Base-by-base conservation (phyloP, 306 rosid species). In the Medicago lupulina region DNA sequence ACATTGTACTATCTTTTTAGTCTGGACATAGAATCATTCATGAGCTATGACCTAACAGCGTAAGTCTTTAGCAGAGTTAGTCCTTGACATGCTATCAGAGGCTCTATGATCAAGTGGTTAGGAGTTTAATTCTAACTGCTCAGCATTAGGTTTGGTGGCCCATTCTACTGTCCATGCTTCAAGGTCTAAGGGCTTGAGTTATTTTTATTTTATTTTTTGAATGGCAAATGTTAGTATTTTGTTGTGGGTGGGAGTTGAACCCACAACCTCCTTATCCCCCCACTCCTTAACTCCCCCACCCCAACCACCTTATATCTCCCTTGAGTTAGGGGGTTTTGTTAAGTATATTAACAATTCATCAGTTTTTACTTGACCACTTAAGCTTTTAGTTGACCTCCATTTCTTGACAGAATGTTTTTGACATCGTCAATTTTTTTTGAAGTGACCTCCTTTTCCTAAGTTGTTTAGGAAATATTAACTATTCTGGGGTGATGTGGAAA, bases 161-260 rank as follows among this genome's bases (percentile, higher is more conserved):
- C 7, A 51, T 8, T 76, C 36, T 67, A 66, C 19, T 38, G 34
- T 64, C 73, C 21, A 49, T 76, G 80, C 67, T 70, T 54, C n/a
- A 54, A 19, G 54, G 28, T 60, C 55, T 51, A 51, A 14, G 50
- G 17, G 17, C 44, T 51, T 9, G 17, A 28, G 66, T 38, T 50
- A 34, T 21, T 31, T n/a, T n/a, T n/a, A n/a, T n/a, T n/a, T n/a
- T n/a, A n/a, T n/a, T n/a, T n/a, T n/a, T n/a, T n/a, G n/a, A 2
- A 34, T 34, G 38, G 38, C 38, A 34, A 34, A 34, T 34, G 38
- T 34, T 34, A 34, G 38, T 34, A 2, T 34, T 34, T 34, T 34
- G 38, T 34, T 34, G 7, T 34, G 36, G 36, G 36, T 31, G 38
- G 38, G 38, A 7, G 38, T 34, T 34, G 38, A 34, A 4, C 7